phyloP scores from a whole-genome alignment of 371 early-diverging fungal genomes.

The Cladochytrium tenue region DNA sequence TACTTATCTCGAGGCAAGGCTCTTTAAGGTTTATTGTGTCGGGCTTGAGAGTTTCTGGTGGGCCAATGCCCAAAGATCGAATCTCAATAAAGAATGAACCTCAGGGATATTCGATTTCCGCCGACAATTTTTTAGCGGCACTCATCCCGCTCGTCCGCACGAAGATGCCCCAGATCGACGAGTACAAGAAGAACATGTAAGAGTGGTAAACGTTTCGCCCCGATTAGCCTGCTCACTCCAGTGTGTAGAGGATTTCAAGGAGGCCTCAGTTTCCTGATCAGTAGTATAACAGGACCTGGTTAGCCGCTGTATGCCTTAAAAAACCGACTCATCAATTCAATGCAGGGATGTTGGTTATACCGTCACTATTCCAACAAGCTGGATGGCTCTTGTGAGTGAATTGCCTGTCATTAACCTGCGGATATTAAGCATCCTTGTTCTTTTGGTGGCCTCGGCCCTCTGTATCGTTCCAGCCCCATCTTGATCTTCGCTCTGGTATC shows the following conservation, averaged over 20 bases:
- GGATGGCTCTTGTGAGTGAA: conserved; percentile 46
- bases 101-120: too few species aligned
- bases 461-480: conserved; percentile 28
- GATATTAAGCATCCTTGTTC: background rate
- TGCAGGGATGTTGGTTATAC: conserved; percentile 35
- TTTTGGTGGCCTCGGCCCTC: background rate
- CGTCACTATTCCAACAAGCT: conserved; percentile 36
- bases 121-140: too few species aligned
- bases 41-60: too few species aligned
- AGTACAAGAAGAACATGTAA: conserved; percentile 38
- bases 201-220: background rate
- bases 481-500: conserved; percentile 36
- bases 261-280: conserved; percentile 37
- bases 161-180: conserved; percentile 23
- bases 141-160: too few species aligned
- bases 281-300: conserved; percentile 46
- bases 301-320: conserved; percentile 6
- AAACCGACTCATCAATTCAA: conserved; percentile 5
- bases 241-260: conserved; percentile 38
- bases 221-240: background rate
- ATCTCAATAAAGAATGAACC: too few species aligned
- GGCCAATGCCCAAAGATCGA: too few species aligned
- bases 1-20: too few species aligned
- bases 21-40: too few species aligned
- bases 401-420: background rate